phyloP scores from a whole-genome alignment of 352 stramenopile genomes.

The Saprolegnia diclina region DNA sequence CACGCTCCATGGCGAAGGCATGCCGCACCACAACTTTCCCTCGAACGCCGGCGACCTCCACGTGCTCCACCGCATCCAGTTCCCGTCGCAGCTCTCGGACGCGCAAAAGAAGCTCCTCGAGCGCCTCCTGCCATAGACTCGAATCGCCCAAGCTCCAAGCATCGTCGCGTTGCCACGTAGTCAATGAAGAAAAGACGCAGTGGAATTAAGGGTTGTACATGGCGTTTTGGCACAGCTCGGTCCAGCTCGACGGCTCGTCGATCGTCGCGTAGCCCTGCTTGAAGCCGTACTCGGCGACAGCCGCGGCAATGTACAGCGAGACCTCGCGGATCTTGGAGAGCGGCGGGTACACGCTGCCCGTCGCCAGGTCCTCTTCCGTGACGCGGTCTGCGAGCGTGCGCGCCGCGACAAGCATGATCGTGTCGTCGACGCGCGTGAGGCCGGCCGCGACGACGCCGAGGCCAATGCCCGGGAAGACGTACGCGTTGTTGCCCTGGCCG shows the following conservation, averaged over 20 bases:
- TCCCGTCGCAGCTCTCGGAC: slow-evolving; percentile 83
- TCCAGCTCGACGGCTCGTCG: background rate
- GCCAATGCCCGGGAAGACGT: slow-evolving; percentile 96
- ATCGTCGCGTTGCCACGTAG: background rate
- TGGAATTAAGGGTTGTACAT: slow-evolving; percentile 23
- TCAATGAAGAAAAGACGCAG: background rate
- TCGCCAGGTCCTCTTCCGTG: slow-evolving; percentile 83
- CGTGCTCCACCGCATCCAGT: slow-evolving; percentile 94
- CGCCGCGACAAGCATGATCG: slow-evolving; percentile 78
- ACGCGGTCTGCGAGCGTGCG: slow-evolving; percentile 68
- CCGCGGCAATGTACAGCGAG: slow-evolving; percentile 88
- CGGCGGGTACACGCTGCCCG: slow-evolving; percentile 92
- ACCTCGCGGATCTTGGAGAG: slow-evolving; percentile 90
- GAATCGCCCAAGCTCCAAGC: background rate
- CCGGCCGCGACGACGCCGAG: slow-evolving; percentile 88
- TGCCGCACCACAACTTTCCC: slow-evolving; percentile 90
- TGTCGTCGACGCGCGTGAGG: slow-evolving; percentile 67
- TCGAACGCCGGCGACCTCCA: slow-evolving; percentile 90
- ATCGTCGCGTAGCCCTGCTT: slow-evolving; percentile 23
- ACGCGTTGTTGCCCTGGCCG: slow-evolving; percentile 94
- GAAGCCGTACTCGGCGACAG: slow-evolving; percentile 74
- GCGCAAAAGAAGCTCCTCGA: slow-evolving; percentile 83
- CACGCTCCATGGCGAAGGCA: slow-evolving; percentile 90
- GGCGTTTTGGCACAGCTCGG: slow-evolving; percentile 12
- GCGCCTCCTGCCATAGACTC: slow-evolving; percentile 34